phyloP scores from a whole-genome alignment of 495 filamentous ascomycete genomes.

The Staphylotrichum longicolle region DNA sequence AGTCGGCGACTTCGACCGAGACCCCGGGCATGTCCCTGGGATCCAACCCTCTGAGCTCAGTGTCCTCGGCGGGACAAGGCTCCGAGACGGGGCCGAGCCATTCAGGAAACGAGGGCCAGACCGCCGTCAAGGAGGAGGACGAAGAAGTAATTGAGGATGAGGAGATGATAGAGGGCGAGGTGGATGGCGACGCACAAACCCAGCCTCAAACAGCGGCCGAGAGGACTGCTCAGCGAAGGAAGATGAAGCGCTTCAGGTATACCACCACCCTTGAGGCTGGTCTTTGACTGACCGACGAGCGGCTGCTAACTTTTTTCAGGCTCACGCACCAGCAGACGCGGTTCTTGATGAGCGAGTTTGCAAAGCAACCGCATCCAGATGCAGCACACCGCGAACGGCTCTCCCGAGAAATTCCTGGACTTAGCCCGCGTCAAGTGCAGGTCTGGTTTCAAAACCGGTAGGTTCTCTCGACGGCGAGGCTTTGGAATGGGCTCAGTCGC shows the following conservation, averaged over 20 bases:
- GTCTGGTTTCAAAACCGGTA: slow-evolving; percentile 99
- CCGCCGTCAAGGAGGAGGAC: slow-evolving; percentile 51
- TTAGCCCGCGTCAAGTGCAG: slow-evolving; percentile 92
- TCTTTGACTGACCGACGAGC: slow-evolving; percentile 5
- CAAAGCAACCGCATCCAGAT: slow-evolving; percentile 91
- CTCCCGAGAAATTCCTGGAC: slow-evolving; percentile 86
- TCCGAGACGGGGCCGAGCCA: slow-evolving; percentile 34
- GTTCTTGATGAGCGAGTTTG: slow-evolving; percentile 96
- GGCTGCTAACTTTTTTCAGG: slow-evolving; percentile 48
- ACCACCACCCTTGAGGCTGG: neutral
- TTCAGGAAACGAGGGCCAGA: slow-evolving; percentile 44
- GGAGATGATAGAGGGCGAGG: slow-evolving; percentile 49
- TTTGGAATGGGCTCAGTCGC: neutral
- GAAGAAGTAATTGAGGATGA: slow-evolving; percentile 54
- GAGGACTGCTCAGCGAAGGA: slow-evolving; percentile 75
- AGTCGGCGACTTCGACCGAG: slow-evolving; percentile 44
- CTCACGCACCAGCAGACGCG: slow-evolving; percentile 96
- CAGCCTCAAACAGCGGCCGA: slow-evolving; percentile 65
- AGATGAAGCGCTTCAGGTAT: slow-evolving; percentile 94
- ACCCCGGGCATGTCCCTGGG: slow-evolving; percentile 42
- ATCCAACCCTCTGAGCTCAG: slow-evolving; percentile 42
- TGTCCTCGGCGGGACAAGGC: slow-evolving; percentile 40
- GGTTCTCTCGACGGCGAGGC: slow-evolving; percentile 21
- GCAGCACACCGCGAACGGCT: slow-evolving; percentile 88
- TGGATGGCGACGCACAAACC: slow-evolving; percentile 41